Evolutionary conservation across 169 alveolate genomes (phyloP).

Genomic region (Pseudocohnilembus persalinus): DNA sequence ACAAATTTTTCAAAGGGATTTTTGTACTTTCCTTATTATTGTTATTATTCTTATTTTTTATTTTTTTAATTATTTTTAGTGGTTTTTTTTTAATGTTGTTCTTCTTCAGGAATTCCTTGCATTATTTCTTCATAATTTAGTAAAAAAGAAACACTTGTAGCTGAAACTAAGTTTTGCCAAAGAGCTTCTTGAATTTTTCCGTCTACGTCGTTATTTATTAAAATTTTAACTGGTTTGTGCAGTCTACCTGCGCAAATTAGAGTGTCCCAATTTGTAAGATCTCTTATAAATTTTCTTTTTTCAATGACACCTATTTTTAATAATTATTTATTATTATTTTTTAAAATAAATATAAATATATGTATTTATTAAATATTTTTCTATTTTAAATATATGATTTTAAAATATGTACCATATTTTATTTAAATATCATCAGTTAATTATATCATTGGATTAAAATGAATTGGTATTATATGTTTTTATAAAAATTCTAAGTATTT

Average conservation of each 20-base stretch:
- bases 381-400: too few relatives aligned
- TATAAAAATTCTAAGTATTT: conserved; percentile 12
- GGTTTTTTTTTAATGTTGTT: not conserved
- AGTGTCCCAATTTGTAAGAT: conserved; percentile 35
- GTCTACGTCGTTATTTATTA: not conserved
- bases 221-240: conserved; percentile 32
- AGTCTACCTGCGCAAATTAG: conserved; percentile 38
- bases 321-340: too few relatives aligned
- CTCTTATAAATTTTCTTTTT: conserved; percentile 13
- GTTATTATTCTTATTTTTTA: not conserved
- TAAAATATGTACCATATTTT: too few relatives aligned
- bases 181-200: conserved; percentile 7
- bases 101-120: not conserved
- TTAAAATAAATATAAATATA: too few relatives aligned
- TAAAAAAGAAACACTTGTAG: conserved; percentile 11
- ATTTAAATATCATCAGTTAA: conserved; percentile 15
- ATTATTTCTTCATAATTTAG: conserved; percentile 12
- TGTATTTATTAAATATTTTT: too few relatives aligned
- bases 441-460: conserved; percentile 38
- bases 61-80: not conserved
- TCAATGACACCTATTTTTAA: conserved; percentile 42
- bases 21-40: not conserved
- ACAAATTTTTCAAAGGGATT: not conserved
- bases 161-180: conserved; percentile 13
- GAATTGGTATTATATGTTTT: conserved; percentile 31